Conservation (phyloP, 306 rosid genomes). For the Luffa acutangula region DNA sequence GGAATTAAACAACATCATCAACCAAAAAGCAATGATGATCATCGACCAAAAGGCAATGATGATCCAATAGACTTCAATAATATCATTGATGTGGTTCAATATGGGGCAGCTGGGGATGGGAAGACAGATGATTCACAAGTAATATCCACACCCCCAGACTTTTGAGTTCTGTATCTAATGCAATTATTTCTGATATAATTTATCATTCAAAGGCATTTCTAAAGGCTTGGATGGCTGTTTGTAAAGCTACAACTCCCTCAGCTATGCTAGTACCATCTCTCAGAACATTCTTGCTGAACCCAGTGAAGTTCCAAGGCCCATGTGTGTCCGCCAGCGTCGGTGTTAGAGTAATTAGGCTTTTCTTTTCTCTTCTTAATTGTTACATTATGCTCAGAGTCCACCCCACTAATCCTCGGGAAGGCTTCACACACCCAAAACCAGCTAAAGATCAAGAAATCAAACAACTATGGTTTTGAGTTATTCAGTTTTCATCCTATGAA, state of each 20-base stretch:
- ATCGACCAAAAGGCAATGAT: background rate
- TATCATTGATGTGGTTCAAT: background rate
- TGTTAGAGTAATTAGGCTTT: background rate
- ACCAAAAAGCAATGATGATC: background rate
- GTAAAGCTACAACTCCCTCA: background rate
- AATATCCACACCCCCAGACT: background rate
- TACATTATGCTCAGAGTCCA: background rate
- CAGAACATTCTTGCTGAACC: slow-evolving; percentile 1
- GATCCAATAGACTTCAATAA: background rate
- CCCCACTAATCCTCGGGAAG: background rate
- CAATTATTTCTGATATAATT: background rate
- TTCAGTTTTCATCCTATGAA: background rate
- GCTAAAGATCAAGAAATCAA: background rate
- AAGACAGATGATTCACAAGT: slow-evolving; percentile 10
- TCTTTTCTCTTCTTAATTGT: background rate
- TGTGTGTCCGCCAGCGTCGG: background rate
- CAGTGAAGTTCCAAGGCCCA: slow-evolving; percentile 6
- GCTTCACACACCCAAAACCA: background rate
- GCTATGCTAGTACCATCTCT: slow-evolving; percentile 3
- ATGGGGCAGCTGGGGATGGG: slow-evolving; percentile 13
- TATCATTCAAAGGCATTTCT: background rate
- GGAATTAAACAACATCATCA: background rate
- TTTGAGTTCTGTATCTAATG: background rate
- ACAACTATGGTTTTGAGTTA: background rate
- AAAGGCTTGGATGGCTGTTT: slow-evolving; percentile 6